Conservation (phyloP, 495 filamentous ascomycete species). For the Entonaema liquescens region DNA sequence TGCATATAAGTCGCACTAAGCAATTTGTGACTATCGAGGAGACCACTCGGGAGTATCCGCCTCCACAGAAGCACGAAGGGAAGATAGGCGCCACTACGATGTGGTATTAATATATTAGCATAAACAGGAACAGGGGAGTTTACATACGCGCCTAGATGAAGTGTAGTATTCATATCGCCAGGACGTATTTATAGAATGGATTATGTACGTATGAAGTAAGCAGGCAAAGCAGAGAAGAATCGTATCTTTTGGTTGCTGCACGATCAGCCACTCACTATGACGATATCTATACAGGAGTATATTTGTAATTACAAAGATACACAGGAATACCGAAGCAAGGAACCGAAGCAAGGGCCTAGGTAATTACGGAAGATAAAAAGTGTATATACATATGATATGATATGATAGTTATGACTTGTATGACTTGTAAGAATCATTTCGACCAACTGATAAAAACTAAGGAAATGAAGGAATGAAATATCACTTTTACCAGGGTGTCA, state of each 20-base stretch:
- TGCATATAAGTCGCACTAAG: constrained; percentile 46
- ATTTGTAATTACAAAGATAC: background rate
- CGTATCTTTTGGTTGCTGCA: background rate
- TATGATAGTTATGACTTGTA: background rate
- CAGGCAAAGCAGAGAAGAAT: background rate
- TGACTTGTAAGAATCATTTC: background rate
- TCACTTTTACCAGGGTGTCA: background rate
- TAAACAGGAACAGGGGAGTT: constrained; percentile 15
- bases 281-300: background rate
- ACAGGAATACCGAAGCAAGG: no score
- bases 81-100: constrained; percentile 24
- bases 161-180: constrained; percentile 10
- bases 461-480: background rate
- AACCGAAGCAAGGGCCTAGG: no score
- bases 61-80: constrained; percentile 22
- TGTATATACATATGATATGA: no score
- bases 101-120: constrained; percentile 18
- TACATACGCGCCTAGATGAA: background rate
- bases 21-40: constrained; percentile 36
- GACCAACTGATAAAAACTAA: background rate
- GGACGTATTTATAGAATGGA: constrained; percentile 29
- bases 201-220: constrained; percentile 9
- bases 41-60: constrained; percentile 42
- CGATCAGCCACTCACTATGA: background rate
- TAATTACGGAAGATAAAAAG: background rate